Evolutionary conservation across 2,329 filamentous ascomycete genomes (phyloP).

Genomic region (Fusarium newnesense): DNA sequence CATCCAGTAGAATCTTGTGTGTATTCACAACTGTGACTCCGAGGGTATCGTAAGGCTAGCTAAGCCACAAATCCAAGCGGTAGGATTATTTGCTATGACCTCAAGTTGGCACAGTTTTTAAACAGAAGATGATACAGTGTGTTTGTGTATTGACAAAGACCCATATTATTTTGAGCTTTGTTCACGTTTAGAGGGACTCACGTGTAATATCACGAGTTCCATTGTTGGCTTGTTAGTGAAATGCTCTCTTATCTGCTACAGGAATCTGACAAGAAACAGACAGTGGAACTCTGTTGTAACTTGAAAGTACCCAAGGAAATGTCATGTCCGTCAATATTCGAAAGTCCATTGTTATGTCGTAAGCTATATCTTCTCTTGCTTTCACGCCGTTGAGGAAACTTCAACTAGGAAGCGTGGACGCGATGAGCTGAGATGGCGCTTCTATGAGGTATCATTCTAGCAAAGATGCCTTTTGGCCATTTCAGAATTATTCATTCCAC

Average conservation of each 20-base stretch:
- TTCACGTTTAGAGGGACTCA: neutral
- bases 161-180: neutral
- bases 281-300: fast-evolving
- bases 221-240: neutral
- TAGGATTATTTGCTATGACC: neutral
- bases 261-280: neutral
- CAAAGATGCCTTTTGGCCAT: fast-evolving
- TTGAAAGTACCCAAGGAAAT: fast-evolving
- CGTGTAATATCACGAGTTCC: neutral
- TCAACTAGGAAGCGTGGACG: fast-evolving
- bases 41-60: neutral
- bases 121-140: neutral
- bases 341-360: fast-evolving
- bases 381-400: fast-evolving
- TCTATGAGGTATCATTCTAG: no score
- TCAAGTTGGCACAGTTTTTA: neutral
- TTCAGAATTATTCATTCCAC: fast-evolving
- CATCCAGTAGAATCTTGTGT: neutral
- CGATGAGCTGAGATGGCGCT: neutral
- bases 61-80: neutral
- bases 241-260: neutral
- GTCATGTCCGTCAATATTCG: fast-evolving
- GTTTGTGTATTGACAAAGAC: neutral
- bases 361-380: neutral
- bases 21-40: no score